Conservation (phyloP, 495 filamentous ascomycete species). For the Podospora appendiculata region DNA sequence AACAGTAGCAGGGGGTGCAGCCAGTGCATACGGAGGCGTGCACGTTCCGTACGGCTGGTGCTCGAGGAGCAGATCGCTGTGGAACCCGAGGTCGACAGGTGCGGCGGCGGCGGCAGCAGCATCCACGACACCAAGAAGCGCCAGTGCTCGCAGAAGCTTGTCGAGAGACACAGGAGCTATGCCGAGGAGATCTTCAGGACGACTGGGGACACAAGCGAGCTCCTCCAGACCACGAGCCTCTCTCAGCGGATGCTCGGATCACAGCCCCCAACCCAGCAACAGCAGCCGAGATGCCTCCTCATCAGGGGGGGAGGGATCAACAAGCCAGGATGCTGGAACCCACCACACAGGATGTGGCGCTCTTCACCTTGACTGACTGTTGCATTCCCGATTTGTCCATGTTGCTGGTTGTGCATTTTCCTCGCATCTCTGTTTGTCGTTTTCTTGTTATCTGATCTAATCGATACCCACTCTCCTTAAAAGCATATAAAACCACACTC, state of each 20-base stretch:
- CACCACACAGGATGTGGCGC: no score
- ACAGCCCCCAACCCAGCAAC: background rate
- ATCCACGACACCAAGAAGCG: background rate
- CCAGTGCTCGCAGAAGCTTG: background rate
- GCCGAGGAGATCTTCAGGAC: background rate
- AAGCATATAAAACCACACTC: no score
- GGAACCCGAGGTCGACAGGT: background rate
- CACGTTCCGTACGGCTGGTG: background rate
- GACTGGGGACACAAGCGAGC: background rate
- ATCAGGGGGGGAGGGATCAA: no score
- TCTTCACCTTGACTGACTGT: no score
- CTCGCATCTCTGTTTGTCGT: no score
- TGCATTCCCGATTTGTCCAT: no score
- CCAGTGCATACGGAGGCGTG: background rate
- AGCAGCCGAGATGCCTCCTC: no score
- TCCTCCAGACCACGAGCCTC: background rate
- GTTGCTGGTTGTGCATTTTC: no score
- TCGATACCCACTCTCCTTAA: no score
- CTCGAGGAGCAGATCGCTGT: background rate
- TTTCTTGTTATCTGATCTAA: no score
- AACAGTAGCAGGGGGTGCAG: background rate
- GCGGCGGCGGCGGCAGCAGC: background rate
- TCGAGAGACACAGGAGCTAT: background rate
- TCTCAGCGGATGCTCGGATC: background rate
- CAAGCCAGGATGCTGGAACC: no score